phyloP scores from a whole-genome alignment of 2,329 filamentous ascomycete species.

The Elsinoe necatrix region DNA sequence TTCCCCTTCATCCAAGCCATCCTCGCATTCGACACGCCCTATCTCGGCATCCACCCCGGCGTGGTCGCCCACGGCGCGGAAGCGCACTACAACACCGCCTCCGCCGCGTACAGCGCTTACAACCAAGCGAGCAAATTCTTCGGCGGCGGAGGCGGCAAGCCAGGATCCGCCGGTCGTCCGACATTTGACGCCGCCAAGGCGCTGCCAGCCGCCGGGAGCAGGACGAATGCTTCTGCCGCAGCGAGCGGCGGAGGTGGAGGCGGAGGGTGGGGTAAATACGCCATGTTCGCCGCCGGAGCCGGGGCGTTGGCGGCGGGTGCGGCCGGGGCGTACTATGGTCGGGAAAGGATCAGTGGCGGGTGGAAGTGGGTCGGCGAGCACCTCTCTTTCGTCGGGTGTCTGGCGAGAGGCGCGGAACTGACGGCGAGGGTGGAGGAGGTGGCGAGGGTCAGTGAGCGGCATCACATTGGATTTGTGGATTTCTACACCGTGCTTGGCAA shows the following conservation, averaged over 20 bases:
- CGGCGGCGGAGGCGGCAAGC: constrained; percentile 36
- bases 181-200: constrained; percentile 27
- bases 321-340: constrained; percentile 77
- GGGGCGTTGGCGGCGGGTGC: constrained; percentile 75
- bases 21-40: constrained; percentile 91
- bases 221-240: neutral
- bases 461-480: constrained; percentile 71
- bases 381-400: constrained; percentile 84
- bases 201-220: constrained; percentile 24
- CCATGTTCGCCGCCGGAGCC: constrained; percentile 73
- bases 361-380: constrained; percentile 81
- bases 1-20: constrained; percentile 89
- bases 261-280: constrained; percentile 72
- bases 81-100: constrained; percentile 69
- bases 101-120: constrained; percentile 58
- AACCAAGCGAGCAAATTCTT: constrained; percentile 55
- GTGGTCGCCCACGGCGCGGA: constrained; percentile 83
- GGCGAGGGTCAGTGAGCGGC: constrained; percentile 53
- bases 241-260: constrained; percentile 25
- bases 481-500: constrained; percentile 77
- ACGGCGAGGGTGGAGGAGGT: constrained; percentile 63
- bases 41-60: constrained; percentile 69
- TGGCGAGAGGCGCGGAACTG: constrained; percentile 76
- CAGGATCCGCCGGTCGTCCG: neutral
- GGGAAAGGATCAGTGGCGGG: constrained; percentile 68